These are phyloP conservation scores for Luzula sylvatica DNA, from an alignment of 176 grass and related monocot genomes.

Conservation along the genomic window DNA sequence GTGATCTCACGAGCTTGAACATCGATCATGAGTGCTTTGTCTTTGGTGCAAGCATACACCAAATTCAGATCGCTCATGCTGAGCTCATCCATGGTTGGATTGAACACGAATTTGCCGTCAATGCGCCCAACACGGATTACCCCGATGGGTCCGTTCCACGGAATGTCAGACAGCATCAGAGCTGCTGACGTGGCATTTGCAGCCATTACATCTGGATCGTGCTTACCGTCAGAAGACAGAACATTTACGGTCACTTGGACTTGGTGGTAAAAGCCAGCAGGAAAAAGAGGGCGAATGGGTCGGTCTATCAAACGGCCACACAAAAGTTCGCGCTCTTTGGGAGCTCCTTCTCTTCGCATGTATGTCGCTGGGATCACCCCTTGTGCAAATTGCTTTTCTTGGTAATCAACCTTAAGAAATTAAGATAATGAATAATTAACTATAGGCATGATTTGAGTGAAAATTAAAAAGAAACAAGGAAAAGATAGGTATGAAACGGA, in stretches of 20 bases:
- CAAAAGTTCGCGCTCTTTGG: slow-evolving; percentile 89
- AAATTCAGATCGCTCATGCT: slow-evolving; percentile 96
- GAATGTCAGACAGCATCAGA: slow-evolving; percentile 89
- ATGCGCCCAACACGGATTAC: slow-evolving; percentile 87
- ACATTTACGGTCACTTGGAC: slow-evolving; percentile 80
- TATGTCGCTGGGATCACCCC: slow-evolving; percentile 94
- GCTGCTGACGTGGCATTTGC: slow-evolving; percentile 97
- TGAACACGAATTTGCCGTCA: slow-evolving; percentile 79
- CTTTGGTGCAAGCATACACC: slow-evolving; percentile 81
- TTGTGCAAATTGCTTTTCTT: slow-evolving; percentile 96
- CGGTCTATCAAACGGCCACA: slow-evolving; percentile 92
- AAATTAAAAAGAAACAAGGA: slow-evolving; percentile 10
- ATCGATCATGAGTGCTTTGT: slow-evolving; percentile 98
- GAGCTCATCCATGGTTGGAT: slow-evolving; percentile 88
- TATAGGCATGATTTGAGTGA: slow-evolving; percentile 8
- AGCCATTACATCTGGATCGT: slow-evolving; percentile 96
- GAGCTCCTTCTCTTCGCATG: slow-evolving; percentile 96
- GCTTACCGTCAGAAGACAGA: slow-evolving; percentile 84
- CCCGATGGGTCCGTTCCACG: slow-evolving; percentile 93
- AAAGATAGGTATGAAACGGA: background rate
- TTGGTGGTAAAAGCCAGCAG: slow-evolving; percentile 90
- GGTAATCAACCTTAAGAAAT: slow-evolving; percentile 73
- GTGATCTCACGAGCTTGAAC: slow-evolving; percentile 95
- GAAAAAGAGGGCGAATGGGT: slow-evolving; percentile 89
- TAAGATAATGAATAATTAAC: background rate